Evolutionary conservation across 768 basidiomycete genomes (phyloP), one percentile per base, ranked within the genome.

Genomic region (Podaxis mareebaensis): DNA sequence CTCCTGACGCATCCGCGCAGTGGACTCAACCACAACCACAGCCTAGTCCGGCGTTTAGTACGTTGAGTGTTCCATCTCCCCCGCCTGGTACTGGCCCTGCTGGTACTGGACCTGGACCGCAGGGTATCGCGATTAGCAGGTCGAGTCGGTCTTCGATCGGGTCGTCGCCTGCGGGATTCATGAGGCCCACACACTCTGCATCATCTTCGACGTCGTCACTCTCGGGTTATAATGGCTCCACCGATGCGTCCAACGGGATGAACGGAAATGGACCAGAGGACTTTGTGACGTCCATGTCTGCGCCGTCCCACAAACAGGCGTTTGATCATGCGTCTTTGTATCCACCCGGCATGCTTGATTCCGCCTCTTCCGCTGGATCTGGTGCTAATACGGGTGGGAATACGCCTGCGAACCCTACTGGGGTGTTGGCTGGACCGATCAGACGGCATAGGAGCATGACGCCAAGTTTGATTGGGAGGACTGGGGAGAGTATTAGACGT

Each of bases 371-470:
- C 0, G 1, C 54, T 56, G 65, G 66, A 28, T 67, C 71, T 11
- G 67, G 66, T 10, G 66, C 70, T 8, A 68, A 66, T 17, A 53
- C 66, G 4, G 69, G 66, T 60, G 82, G 78, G 12, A 68, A 5
- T 15, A n/a, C 44, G 2, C 8, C 28, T 15, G 44, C 56, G 24
- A n/a, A 8, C 3, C 3, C 56, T 24, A 2, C 56, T 24, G 49
- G 78, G 15, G 67, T 57, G 81, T 79, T 13, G 70, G 82, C n/a
- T 88, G 90, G 52, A 10, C 88, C 90, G 10, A 80, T 86, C 52
- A 77, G 90, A 57, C 80, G 91, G 52, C 86, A 91, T 70, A 81
- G 91, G 60, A 91, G 89, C 72, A 90, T 89, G 82, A 93, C 91
- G 7, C 91, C 91, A 8, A 86, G 86, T 0, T 65, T 87, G 30